A percentile compares a stretch with the other conserved stretches of the same genome.
Conservation (phyloP, 768 basidiomycete species). For the Cyathus striatus region DNA sequence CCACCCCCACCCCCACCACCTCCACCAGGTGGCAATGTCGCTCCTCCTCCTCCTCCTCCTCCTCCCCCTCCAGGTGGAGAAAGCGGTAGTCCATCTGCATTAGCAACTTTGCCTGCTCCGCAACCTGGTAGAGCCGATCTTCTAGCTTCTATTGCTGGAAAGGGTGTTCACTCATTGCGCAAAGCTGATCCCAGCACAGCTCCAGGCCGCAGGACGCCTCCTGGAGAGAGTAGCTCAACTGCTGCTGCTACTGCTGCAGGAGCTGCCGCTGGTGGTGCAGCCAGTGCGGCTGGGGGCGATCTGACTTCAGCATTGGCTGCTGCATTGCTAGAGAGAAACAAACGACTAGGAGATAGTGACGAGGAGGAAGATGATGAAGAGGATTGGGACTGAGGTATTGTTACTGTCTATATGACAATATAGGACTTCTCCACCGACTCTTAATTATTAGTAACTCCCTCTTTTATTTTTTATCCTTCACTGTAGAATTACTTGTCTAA, state of each 20-base stretch:
- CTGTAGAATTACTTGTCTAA: too few species aligned
- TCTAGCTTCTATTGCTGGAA: constrained; percentile 78
- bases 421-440: too few species aligned
- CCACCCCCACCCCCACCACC: constrained; percentile 27
- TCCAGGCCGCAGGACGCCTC: constrained; percentile 26
- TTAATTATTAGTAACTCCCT: too few species aligned
- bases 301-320: constrained; percentile 80
- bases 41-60: constrained; percentile 43
- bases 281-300: constrained; percentile 52
- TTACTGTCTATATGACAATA: too few species aligned
- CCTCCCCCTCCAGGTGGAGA: constrained; percentile 31
- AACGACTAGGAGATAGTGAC: constrained; percentile 83
- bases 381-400: constrained; percentile 59
- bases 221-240: constrained; percentile 24
- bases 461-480: too few species aligned
- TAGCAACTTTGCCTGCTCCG: constrained; percentile 38
- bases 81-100: constrained; percentile 14
- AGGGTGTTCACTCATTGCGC: constrained; percentile 64
- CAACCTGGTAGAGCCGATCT: constrained; percentile 62
- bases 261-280: constrained; percentile 28
- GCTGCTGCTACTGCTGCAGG: constrained; percentile 30
- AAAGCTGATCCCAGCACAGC: constrained; percentile 44
- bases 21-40: constrained; percentile 16
- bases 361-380: constrained; percentile 75
- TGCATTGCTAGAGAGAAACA: constrained; percentile 78